A percentile compares a stretch with the other conserved stretches of the same genome.
phyloP scores from a whole-genome alignment of 306 rosid species.

The Prinsepia uniflora region DNA sequence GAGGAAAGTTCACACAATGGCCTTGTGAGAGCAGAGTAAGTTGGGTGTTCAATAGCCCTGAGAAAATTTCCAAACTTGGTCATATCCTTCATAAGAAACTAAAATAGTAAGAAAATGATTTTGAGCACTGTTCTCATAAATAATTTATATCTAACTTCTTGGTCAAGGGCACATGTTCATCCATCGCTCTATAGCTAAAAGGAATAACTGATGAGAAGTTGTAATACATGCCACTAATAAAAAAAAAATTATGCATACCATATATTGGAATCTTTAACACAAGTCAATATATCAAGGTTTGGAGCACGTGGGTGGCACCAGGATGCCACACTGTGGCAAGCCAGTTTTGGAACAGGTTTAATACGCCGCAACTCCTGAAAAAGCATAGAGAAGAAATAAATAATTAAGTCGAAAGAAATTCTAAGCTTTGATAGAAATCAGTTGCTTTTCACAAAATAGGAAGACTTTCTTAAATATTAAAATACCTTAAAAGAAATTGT shows the following conservation, averaged over 20 bases:
- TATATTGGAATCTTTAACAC: constrained; percentile 96
- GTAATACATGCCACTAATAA: neutral
- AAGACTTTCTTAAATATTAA: constrained; percentile 11
- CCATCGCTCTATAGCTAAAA: neutral
- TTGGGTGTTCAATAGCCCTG: constrained; percentile 99
- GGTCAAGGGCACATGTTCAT: neutral
- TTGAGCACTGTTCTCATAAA: neutral
- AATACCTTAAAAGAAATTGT: constrained; percentile 85
- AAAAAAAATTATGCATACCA: constrained; percentile 42
- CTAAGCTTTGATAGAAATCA: constrained; percentile 18
- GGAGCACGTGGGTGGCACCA: constrained; percentile 99
- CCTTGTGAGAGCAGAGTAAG: constrained; percentile 22
- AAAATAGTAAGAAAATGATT: neutral
- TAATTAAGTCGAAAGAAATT: neutral
- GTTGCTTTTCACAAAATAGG: constrained; percentile 12
- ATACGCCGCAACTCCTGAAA: constrained; percentile 90
- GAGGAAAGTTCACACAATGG: constrained; percentile 88
- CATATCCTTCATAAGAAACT: constrained; percentile 13
- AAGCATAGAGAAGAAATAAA: constrained; percentile 20
- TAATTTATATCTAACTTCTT: neutral
- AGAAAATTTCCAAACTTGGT: constrained; percentile 26
- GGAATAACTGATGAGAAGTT: neutral
- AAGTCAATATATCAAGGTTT: constrained; percentile 93
- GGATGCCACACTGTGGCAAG: constrained; percentile 98
- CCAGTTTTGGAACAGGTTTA: constrained; percentile 91